Base-by-base conservation (phyloP, 345 rosid genomes). In the Ricinus communis region DNA sequence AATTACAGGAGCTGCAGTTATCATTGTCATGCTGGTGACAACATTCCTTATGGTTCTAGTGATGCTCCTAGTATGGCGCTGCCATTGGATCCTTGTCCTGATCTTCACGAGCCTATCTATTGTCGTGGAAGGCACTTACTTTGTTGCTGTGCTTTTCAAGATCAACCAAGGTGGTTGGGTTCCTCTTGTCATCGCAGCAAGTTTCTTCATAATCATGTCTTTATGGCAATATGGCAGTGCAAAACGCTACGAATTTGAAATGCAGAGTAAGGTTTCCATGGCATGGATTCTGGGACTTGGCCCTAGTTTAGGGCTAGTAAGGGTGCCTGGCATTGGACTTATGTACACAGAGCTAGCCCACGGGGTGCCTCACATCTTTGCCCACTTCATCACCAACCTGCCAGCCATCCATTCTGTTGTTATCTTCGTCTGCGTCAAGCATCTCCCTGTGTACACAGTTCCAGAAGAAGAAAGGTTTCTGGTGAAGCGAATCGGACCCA, bases 1-100 rank as follows among this genome's bases (percentile, higher is more conserved):
- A n/a, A n/a, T n/a, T n/a, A 70, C 79, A 76, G 80, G 80, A 33
- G 71, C 76, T 21, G 80, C 80, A 38, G 80, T 77, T 22, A 72
- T 71, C 24, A 62, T 71, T 16, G 80, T 77, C 28, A 77, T 77
- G 80, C 68, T 77, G 49, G 76, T 71, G 10, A 77, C 80, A 13
- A 77, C 80, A 41, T 36, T 71, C 25, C 72, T 77, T 0, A 71
- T 77, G 76, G 55, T 58, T 45, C 71, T 77, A 22, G 27, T 77
- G 56, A 77, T 77, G 80, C 22, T 77, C 22, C 40, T 77, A 11
- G 71, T 77, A 21, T 77, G 80, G 79, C 74, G 74, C 15, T 63
- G 70, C 66, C 79, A 76, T 66, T 70, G 74, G 74, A 70, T 64
- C 31, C 40, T 70, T 40, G 74, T 76, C 66, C 21, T 70, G n/a